phyloP scores from a whole-genome alignment of 140 eudicot species.

The Senecio squalidus region DNA sequence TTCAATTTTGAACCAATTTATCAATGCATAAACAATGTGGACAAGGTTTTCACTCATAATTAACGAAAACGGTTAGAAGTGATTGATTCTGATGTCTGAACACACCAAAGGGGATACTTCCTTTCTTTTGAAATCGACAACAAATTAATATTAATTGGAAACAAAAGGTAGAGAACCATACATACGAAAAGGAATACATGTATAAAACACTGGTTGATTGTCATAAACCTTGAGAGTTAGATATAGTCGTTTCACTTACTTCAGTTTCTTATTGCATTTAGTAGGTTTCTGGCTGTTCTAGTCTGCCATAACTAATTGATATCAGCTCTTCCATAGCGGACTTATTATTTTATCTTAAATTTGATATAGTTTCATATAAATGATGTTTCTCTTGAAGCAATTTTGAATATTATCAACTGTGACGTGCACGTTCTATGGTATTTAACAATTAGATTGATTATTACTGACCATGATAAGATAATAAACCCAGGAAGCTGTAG shows the following conservation, averaged over 20 bases:
- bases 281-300: background rate
- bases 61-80: too few species aligned
- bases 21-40: too few species aligned
- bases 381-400: background rate
- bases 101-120: too few species aligned
- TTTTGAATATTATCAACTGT: background rate
- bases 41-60: background rate
- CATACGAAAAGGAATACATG: too few species aligned
- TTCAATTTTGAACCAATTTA: background rate
- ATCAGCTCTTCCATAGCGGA: background rate
- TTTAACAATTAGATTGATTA: background rate
- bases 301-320: background rate
- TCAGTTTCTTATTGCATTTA: background rate
- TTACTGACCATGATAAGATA: background rate
- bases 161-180: background rate
- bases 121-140: background rate
- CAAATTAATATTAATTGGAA: background rate
- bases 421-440: background rate
- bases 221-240: background rate
- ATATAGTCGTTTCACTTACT: background rate
- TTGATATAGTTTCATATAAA: slow-evolving; percentile 1
- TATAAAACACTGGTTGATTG: background rate
- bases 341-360: background rate
- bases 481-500: slow-evolving; percentile 85
- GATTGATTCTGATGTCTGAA: too few species aligned